Percentiles rank a stretch among this genome's conserved stretches.
phyloP scores from a whole-genome alignment of 106 monocot species.

The Allium cepa region DNA sequence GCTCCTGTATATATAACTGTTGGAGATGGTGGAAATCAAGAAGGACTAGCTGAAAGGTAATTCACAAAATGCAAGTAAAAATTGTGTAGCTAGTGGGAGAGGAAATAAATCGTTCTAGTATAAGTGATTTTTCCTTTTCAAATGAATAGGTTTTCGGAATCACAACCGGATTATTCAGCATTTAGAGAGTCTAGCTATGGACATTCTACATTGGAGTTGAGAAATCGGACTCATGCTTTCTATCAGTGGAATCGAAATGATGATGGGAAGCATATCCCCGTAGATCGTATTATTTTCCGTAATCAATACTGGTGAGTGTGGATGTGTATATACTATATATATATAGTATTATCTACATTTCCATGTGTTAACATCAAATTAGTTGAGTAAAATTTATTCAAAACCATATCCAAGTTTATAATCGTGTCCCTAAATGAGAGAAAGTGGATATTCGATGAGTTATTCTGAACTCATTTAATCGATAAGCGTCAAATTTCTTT shows the following conservation, averaged over 20 bases:
- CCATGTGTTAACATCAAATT: neutral
- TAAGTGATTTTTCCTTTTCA: neutral
- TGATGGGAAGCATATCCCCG: conserved; percentile 54
- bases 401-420: neutral
- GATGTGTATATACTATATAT: too few species aligned
- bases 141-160: conserved; percentile 50
- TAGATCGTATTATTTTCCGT: conserved; percentile 58
- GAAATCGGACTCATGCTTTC: conserved; percentile 89
- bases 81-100: neutral
- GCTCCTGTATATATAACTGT: conserved; percentile 94
- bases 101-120: conserved; percentile 1
- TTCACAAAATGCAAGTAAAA: neutral
- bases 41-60: conserved; percentile 89
- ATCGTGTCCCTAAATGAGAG: neutral
- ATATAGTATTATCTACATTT: neutral
- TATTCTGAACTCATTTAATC: neutral
- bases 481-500: too few species aligned
- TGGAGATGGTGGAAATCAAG: conserved; percentile 98
- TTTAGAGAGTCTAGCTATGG: conserved; percentile 98
- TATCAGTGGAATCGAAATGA: conserved; percentile 95
- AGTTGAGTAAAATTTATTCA: neutral
- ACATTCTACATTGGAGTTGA: conserved; percentile 78
- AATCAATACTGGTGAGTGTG: conserved; percentile 96
- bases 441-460: neutral
- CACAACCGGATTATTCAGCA: conserved; percentile 92